Base-by-base conservation (phyloP, 345 rosid species). In the Murraya koenigii region DNA sequence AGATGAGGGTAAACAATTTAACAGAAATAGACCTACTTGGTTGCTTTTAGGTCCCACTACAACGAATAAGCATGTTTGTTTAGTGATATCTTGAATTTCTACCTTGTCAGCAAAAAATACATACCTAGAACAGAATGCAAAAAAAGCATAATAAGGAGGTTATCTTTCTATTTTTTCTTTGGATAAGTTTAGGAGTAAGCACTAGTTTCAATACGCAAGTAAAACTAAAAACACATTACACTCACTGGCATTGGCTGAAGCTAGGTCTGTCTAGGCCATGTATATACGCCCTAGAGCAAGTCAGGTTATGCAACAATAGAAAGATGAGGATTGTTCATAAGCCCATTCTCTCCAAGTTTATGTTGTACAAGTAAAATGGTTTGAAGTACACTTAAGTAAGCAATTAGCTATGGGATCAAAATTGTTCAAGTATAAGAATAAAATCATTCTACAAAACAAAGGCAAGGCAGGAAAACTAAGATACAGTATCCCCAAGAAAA, bases 91-190 rank as follows among this genome's bases (percentile, higher is more conserved):
- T 80, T 87, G 88, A 80, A 94, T 87, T 83, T 89, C 95, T 38
- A 94, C 94, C 82, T 91, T 89, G 82, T 94, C 98, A 76, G 97
- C 84, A 22, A 93, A 90, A 80, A 93, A 94, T n/a, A 93, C 85
- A 77, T 93, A 91, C 92, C 98, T 93, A 58, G 62, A 77, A 39
- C 66, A 82, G 35, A 60, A 75, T 4, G 70, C 38, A 55, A 56
- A 65, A 54, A 39, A 69, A 4, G 22, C 30, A 8, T 26, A 67
- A 63, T 30, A 44, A 23, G 2, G 49, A 59, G 33, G 7, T 6
- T 4, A 58, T 41, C 49, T 44, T 11, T n/a, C 20, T 23, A 44
- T 25, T 41, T 63, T n/a, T 14, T 15, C 22, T 38, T 33, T 55
- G 41, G 60, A 30, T 44, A 22, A 62, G 20, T 25, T 41, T 19